A percentile compares a stretch with the other conserved stretches of the same genome.
These are phyloP conservation scores for Corynascus novoguineensis DNA, from an alignment of 495 filamentous ascomycete genomes.

Conservation along the genomic window DNA sequence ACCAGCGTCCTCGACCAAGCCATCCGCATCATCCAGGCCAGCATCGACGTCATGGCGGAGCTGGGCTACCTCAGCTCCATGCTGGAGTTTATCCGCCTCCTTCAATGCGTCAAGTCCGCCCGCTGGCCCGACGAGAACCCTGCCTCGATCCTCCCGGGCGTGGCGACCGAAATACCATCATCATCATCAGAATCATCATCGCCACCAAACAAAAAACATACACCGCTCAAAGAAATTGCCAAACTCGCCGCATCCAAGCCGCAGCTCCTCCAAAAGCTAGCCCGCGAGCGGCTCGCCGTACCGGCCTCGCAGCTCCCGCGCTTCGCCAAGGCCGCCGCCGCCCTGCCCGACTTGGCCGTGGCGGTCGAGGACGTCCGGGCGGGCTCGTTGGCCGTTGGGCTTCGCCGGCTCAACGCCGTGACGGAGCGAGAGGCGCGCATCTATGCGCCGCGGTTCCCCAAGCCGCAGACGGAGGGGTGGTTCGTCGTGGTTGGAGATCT, in stretches of 20 bases:
- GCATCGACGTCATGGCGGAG: conserved; percentile 92
- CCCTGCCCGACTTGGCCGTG: conserved; percentile 66
- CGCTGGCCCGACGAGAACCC: conserved; percentile 83
- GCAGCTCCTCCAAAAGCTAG: conserved; percentile 22
- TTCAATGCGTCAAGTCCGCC: conserved; percentile 87
- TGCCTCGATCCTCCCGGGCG: conserved; percentile 75
- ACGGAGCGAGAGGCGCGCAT: conserved; percentile 60
- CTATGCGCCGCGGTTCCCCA: conserved; percentile 84
- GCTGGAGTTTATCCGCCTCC: conserved; percentile 71
- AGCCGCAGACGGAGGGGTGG: conserved; percentile 91
- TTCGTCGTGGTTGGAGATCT: conserved; percentile 71
- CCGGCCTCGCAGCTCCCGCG: conserved; percentile 24
- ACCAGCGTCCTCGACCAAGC: conserved; percentile 80
- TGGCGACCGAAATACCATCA: conserved; percentile 25
- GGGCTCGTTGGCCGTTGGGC: conserved; percentile 53
- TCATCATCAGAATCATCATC: conserved; percentile 5
- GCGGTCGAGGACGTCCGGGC: conserved; percentile 55
- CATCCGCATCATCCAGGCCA: conserved; percentile 89
- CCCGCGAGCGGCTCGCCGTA: conserved; percentile 36
- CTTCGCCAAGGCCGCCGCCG: conserved; percentile 54
- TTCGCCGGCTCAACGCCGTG: conserved; percentile 63
- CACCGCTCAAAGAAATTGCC: conserved; percentile 14
- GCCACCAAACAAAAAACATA: not conserved
- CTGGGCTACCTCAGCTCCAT: conserved; percentile 70
- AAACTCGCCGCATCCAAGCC: not conserved